Base-by-base conservation (phyloP, 1,139 yeast species). In the Komagataea norvegica region DNA sequence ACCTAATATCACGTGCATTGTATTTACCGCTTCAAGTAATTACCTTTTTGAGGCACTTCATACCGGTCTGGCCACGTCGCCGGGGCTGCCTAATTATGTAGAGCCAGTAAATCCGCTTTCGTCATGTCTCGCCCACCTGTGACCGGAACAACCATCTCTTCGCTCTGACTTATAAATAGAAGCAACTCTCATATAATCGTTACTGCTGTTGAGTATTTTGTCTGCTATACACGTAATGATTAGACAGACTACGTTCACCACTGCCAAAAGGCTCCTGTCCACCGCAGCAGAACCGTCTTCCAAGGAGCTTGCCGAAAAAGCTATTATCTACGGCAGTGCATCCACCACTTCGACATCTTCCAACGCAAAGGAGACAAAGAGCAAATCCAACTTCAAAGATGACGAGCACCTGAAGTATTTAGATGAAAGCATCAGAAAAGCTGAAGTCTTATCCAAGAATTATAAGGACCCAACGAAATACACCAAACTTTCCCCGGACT, bases 401-500 rank as follows among this genome's bases (percentile, higher is more conserved):
- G 25, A 29, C 9, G 36, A 38, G 26, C 62, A 57, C 25, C 42
- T 60, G n/a, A 41, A 40, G 13, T 31, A 57, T n/a, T 41, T 62
- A 23, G 64, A 62, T 26, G 54, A 57, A 33, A 59, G 62, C 24
- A 54, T 62, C 29, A 50, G 53, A 42, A 60, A 51, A 33, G 54
- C 59, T 1, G 61, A 61, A 33, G 55, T 52, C 17, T 31, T 57
- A 15, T 54, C 71, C 0, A 58, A 65, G 10, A 62, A 61, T 34
- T 64, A 62, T 47, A 60, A 64, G 30, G 65, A 68, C 42, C 63
- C 67, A 40, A 61, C 61, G 37, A 65, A 60, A 38, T 71, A 72
- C 40, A 64, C 68, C 7, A 70, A 70, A 40, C 58, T 77, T 14
- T 82, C 83, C 1, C 63, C 67, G 33, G 64, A 66, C 41, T 77